Conservation (phyloP, 2,329 filamentous ascomycete species). For the Tricladium varicosporioides region DNA sequence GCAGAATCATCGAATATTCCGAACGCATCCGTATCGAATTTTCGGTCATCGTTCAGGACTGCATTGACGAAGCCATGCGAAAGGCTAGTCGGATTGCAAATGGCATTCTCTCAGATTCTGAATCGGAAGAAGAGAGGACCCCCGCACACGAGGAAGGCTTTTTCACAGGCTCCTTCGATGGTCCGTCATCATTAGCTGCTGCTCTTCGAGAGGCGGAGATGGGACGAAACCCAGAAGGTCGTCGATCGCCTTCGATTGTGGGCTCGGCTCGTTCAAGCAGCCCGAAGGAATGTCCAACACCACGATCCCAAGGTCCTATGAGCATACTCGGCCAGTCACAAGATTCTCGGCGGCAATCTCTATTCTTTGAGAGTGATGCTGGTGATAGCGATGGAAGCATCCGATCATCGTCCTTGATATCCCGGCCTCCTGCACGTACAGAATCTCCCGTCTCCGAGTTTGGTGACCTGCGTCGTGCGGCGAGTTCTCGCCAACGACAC, state of each 20-base stretch:
- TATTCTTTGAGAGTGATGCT: conserved; percentile 79
- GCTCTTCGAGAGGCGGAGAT: conserved; percentile 43
- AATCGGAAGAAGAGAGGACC: conserved; percentile 42
- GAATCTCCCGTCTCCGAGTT: conserved; percentile 92
- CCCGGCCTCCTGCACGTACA: conserved; percentile 65
- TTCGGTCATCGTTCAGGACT: conserved; percentile 88
- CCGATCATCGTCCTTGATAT: conserved; percentile 73
- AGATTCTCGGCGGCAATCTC: conserved; percentile 71
- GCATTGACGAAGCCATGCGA: conserved; percentile 85
- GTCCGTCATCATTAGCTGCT: conserved; percentile 53
- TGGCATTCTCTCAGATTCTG: conserved; percentile 77
- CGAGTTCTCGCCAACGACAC: conserved; percentile 79
- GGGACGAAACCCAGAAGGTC: conserved; percentile 34
- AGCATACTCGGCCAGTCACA: conserved; percentile 57
- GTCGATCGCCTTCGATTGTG: conserved; percentile 52
- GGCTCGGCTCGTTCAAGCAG: conserved; percentile 81
- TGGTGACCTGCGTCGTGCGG: conserved; percentile 69
- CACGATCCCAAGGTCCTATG: conserved; percentile 69
- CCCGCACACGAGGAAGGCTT: conserved; percentile 52
- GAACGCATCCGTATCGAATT: conserved; percentile 95
- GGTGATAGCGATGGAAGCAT: conserved; percentile 86
- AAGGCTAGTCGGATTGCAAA: conserved; percentile 88
- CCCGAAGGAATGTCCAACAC: conserved; percentile 86
- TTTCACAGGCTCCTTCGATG: conserved; percentile 54
- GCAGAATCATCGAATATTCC: conserved; percentile 90